Evolutionary conservation across 2,329 filamentous ascomycete species (phyloP).

Genomic region (Pseudogymnoascus sp.): DNA sequence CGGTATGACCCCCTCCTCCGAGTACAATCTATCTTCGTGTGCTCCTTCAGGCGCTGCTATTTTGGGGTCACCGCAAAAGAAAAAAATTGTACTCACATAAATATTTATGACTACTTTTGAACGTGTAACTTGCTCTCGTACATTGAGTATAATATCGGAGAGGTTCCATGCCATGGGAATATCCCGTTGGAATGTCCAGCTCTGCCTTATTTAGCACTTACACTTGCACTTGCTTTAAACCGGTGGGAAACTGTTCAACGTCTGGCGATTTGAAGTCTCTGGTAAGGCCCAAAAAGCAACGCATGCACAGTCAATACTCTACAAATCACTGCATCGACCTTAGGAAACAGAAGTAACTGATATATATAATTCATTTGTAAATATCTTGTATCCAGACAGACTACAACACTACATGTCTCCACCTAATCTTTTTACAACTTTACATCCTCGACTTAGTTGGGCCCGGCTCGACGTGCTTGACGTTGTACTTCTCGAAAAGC

Average conservation of each 20-base stretch:
- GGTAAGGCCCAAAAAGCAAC: no score
- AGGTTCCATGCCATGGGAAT: no score
- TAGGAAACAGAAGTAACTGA: neutral
- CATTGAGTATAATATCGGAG: neutral
- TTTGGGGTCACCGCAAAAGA: neutral
- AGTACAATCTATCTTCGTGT: no score
- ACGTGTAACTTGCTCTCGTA: neutral
- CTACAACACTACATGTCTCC: constrained; percentile 5
- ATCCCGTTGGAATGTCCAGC: no score
- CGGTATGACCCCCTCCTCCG: no score
- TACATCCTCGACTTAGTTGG: constrained; percentile 12
- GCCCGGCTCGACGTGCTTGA: constrained; percentile 29
- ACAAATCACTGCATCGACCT: neutral
- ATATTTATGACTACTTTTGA: neutral
- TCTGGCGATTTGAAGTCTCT: no score
- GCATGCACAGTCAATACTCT: neutral
- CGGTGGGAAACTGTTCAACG: no score
- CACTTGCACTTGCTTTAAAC: no score
- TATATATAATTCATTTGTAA: neutral
- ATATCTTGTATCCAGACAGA: neutral
- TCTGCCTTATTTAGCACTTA: no score
- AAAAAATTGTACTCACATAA: neutral
- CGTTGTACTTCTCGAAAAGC: constrained; percentile 53
- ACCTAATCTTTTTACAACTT: constrained; percentile 8
- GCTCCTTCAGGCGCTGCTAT: no score